These are phyloP conservation scores for Heterobasidion irregulare DNA, from an alignment of 1,284 basidiomycete species.

Conservation along the genomic window DNA sequence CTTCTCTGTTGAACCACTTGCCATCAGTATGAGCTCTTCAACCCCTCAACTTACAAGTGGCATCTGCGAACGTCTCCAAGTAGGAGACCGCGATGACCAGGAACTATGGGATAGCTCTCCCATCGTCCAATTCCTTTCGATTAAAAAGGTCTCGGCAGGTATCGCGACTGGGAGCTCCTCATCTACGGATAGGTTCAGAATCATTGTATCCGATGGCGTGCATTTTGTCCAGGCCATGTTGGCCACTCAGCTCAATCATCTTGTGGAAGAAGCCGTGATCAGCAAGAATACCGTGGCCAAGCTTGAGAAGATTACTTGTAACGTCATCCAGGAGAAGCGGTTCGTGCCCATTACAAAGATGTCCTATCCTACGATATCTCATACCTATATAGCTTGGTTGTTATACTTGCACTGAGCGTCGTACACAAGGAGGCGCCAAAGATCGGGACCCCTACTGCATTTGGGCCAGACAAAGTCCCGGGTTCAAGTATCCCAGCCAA, in stretches of 20 bases:
- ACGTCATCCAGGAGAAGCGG: conserved; percentile 81
- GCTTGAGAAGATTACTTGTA: conserved; percentile 76
- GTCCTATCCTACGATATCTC: conserved; percentile 1
- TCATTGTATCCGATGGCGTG: conserved; percentile 76
- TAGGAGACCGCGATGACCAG: conserved; percentile 38
- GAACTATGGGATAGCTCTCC: conserved; percentile 50
- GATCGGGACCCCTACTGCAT: conserved; percentile 61
- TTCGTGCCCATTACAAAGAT: conserved; percentile 28
- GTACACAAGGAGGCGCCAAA: conserved; percentile 49
- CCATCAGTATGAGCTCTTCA: not conserved
- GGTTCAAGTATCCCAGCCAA: conserved; percentile 8
- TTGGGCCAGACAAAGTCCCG: conserved; percentile 15
- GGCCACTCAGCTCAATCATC: conserved; percentile 81
- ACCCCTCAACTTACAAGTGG: conserved; percentile 44
- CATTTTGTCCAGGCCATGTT: conserved; percentile 92
- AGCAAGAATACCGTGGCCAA: conserved; percentile 68
- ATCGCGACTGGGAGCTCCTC: conserved; percentile 16
- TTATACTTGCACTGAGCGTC: conserved; percentile 71
- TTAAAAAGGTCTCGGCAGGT: conserved; percentile 62
- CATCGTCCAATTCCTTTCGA: conserved; percentile 72
- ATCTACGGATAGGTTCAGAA: conserved; percentile 54
- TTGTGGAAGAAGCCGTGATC: conserved; percentile 67
- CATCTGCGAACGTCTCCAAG: conserved; percentile 42
- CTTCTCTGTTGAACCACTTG: not conserved
- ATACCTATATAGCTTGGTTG: conserved; percentile 59